phyloP scores from a whole-genome alignment of 1,284 basidiomycete species.

The Puccinia coronata region DNA sequence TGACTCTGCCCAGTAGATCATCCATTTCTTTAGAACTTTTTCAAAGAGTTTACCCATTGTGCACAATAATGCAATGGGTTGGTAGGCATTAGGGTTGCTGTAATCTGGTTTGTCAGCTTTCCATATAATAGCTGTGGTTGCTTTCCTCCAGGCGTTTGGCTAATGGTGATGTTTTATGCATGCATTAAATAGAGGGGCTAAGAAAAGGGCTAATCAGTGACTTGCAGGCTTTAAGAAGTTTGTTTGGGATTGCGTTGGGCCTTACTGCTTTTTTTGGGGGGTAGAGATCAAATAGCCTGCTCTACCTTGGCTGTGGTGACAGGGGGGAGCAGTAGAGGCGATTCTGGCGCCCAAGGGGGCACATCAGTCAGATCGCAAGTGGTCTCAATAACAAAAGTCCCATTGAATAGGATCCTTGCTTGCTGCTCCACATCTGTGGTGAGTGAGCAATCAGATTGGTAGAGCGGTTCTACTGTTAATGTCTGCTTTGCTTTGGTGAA shows the following conservation, averaged over 20 bases:
- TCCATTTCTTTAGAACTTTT: conserved; percentile 7
- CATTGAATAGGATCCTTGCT: background rate
- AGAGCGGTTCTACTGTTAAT: background rate
- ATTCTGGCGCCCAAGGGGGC: too few species aligned
- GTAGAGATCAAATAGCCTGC: background rate
- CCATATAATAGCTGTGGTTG: conserved; percentile 15
- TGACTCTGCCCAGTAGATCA: background rate
- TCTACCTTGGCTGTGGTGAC: conserved; percentile 1
- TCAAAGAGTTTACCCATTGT: conserved; percentile 26
- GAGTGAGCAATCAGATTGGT: background rate
- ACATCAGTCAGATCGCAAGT: background rate
- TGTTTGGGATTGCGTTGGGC: conserved; percentile 1
- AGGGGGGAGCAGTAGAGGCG: background rate
- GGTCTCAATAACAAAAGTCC: conserved; percentile 11
- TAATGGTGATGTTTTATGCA: conserved; percentile 2
- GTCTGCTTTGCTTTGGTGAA: conserved; percentile 11
- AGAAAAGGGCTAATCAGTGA: background rate
- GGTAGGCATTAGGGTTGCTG: background rate
- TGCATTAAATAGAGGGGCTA: background rate
- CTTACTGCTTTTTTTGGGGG: conserved; percentile 23
- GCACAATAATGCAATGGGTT: conserved; percentile 18
- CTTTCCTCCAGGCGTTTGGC: conserved; percentile 9
- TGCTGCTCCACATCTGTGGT: background rate
- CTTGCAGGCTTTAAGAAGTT: background rate
- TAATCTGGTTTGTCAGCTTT: conserved; percentile 26